These are phyloP conservation scores for Blastobotrys arbuscula DNA, from an alignment of 1,139 yeast genomes.

Conservation along the genomic window DNA sequence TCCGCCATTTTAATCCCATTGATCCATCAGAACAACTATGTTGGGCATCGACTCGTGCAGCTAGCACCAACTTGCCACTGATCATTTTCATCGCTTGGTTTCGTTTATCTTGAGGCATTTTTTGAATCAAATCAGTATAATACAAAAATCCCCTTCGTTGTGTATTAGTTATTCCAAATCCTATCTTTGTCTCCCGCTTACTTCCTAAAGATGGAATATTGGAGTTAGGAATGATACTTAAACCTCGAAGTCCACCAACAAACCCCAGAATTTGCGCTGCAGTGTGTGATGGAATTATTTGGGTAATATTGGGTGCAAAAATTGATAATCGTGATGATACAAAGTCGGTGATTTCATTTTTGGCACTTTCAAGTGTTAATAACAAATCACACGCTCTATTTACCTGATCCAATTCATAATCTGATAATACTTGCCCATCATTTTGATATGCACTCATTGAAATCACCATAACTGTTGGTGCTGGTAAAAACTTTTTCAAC, in stretches of 20 bases:
- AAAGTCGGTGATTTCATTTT: conserved; percentile 44
- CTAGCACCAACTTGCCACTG: conserved; percentile 73
- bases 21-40: conserved; percentile 44
- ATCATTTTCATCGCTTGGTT: conserved; percentile 72
- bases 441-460: conserved; percentile 65
- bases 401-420: conserved; percentile 39
- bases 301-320: conserved; percentile 77
- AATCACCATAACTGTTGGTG: conserved; percentile 65
- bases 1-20: conserved; percentile 52
- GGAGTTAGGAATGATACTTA: conserved; percentile 74
- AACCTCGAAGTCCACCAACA: conserved; percentile 64
- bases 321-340: conserved; percentile 51
- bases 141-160: conserved; percentile 54
- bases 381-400: conserved; percentile 46
- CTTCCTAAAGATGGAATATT: conserved; percentile 78
- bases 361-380: conserved; percentile 42
- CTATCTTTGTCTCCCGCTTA: conserved; percentile 45
- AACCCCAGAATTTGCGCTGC: conserved; percentile 70
- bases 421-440: conserved; percentile 31
- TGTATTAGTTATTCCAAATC: conserved; percentile 42
- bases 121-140: conserved; percentile 34
- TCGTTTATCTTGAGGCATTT: conserved; percentile 51
- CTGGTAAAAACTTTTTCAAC: conserved; percentile 42
- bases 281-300: conserved; percentile 64
- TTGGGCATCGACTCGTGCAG: conserved; percentile 73